These are phyloP conservation scores for Verticillium tricorpus DNA, from an alignment of 2,329 filamentous ascomycete species.

Conservation along the genomic window DNA sequence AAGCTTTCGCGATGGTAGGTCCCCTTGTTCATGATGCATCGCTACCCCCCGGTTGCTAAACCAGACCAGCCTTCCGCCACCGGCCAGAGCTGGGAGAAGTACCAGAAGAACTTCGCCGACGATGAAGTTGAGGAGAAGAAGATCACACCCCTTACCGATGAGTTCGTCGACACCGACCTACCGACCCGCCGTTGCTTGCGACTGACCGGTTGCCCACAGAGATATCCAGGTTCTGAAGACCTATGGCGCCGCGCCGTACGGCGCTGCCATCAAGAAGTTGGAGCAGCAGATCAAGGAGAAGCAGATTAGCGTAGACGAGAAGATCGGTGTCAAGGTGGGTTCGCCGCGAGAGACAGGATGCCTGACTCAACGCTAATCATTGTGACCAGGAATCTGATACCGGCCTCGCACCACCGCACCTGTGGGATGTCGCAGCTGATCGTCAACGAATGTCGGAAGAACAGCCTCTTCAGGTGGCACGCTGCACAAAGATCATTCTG, in stretches of 20 bases:
- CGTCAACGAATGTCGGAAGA: slow-evolving; percentile 98
- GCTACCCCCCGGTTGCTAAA: slow-evolving; percentile 19
- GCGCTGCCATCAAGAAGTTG: slow-evolving; percentile 88
- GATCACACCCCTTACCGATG: slow-evolving; percentile 93
- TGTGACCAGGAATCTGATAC: slow-evolving; percentile 86
- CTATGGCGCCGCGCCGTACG: slow-evolving; percentile 95
- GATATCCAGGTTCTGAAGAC: slow-evolving; percentile 99
- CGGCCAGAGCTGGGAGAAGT: slow-evolving; percentile 96
- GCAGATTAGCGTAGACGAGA: slow-evolving; percentile 96
- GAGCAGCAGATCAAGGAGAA: slow-evolving; percentile 99
- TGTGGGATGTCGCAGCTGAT: slow-evolving; percentile 98
- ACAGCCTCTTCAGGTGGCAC: slow-evolving; percentile 92
- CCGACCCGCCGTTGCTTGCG: background rate
- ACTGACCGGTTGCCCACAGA: slow-evolving; percentile 44
- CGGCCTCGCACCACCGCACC: slow-evolving; percentile 92
- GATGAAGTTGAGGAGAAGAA: slow-evolving; percentile 99
- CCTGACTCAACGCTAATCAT: background rate
- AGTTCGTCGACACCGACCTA: slow-evolving; percentile 56
- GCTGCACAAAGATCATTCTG: slow-evolving; percentile 98
- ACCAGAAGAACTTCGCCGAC: slow-evolving; percentile 93
- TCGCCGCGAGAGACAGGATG: background rate
- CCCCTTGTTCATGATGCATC: slow-evolving; percentile 1
- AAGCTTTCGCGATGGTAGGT: slow-evolving; percentile 38
- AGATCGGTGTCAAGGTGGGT: slow-evolving; percentile 79
- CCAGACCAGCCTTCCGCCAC: slow-evolving; percentile 82